Conservation (phyloP, 2,329 filamentous ascomycete genomes). For the Tetracladium maxilliforme region DNA sequence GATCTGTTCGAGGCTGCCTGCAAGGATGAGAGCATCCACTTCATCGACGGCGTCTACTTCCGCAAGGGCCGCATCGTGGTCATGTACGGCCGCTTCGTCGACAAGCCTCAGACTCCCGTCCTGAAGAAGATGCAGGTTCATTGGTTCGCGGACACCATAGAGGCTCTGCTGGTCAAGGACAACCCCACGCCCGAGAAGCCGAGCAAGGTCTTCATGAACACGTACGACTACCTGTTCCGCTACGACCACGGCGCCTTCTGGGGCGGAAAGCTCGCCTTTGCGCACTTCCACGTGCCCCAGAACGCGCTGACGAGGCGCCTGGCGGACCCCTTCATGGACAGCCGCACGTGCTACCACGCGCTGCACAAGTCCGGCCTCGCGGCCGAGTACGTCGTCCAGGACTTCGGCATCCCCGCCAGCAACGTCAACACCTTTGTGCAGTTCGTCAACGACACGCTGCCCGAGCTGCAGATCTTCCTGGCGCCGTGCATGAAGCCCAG, state of each 20-base stretch:
- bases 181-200: too few species aligned
- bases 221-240: conserved; percentile 33
- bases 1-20: conserved; percentile 20
- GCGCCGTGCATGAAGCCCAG: conserved; percentile 12
- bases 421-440: conserved; percentile 4
- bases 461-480: conserved; percentile 15
- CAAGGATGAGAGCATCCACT: conserved; percentile 23
- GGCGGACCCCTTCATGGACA: conserved; percentile 30
- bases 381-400: conserved; percentile 11
- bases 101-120: too few species aligned
- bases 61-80: conserved; percentile 24
- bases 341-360: conserved; percentile 29
- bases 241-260: conserved; percentile 35
- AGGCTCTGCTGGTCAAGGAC: too few species aligned
- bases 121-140: too few species aligned
- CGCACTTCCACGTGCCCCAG: conserved; percentile 30
- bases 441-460: conserved; percentile 7
- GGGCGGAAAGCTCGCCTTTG: conserved; percentile 27
- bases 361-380: conserved; percentile 26
- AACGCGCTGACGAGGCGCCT: conserved; percentile 29
- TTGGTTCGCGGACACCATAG: too few species aligned
- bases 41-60: conserved; percentile 37
- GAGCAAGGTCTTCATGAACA: too few species aligned
- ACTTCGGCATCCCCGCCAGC: conserved; percentile 5
- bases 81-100: conserved; percentile 26